A percentile compares a stretch with the other conserved stretches of the same genome.
Evolutionary conservation across 2,329 filamentous ascomycete genomes (phyloP).

Genomic region (Penicillium brevicompactum): DNA sequence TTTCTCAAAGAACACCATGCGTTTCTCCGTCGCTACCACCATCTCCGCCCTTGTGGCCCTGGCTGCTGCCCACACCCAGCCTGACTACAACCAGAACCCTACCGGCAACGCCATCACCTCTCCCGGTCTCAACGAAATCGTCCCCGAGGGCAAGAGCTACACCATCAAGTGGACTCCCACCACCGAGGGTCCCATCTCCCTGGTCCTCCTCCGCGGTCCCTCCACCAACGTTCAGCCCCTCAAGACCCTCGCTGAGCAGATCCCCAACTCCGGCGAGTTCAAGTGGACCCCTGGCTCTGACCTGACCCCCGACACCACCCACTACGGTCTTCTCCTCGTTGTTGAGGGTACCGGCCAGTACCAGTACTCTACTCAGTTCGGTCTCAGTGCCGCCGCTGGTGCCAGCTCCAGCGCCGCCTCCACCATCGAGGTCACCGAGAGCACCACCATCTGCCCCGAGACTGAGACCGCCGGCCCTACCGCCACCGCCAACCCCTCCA

Average conservation of each 20-base stretch:
- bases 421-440: constrained; percentile 16
- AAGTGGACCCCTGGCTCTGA: constrained; percentile 55
- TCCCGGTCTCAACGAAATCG: constrained; percentile 55
- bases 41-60: constrained; percentile 43
- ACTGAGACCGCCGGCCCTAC: constrained; percentile 14
- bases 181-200: constrained; percentile 48
- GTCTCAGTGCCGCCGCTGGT: constrained; percentile 45
- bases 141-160: constrained; percentile 59
- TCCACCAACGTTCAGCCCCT: constrained; percentile 56
- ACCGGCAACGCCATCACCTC: constrained; percentile 58
- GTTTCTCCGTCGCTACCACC: constrained; percentile 40
- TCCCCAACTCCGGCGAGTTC: constrained; percentile 59
- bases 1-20: constrained; percentile 30
- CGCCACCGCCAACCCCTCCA: constrained; percentile 3
- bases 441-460: constrained; percentile 27
- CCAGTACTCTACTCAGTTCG: constrained; percentile 66
- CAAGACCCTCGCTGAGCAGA: constrained; percentile 54
- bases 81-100: constrained; percentile 39
- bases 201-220: constrained; percentile 63
- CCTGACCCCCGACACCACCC: constrained; percentile 52
- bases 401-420: constrained; percentile 11
- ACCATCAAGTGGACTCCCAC: constrained; percentile 60
- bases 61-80: constrained; percentile 39
- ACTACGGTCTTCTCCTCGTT: constrained; percentile 65
- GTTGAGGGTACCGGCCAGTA: constrained; percentile 61